Conservation (phyloP, 2,329 filamentous ascomycete species). For the Mariannaea elegans region DNA sequence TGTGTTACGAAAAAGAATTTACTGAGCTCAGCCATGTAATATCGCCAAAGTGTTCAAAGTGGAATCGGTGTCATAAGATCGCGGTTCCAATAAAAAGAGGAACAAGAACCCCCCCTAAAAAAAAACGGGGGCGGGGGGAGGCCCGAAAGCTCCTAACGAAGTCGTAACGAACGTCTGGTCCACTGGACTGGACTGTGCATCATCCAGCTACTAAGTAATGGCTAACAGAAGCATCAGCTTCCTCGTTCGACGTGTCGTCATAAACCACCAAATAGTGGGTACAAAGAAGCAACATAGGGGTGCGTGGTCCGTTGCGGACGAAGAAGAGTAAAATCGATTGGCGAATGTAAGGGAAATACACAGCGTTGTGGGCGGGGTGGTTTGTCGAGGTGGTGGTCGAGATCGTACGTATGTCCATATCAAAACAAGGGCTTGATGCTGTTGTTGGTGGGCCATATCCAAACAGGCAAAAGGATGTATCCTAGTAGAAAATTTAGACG, state of each 20-base stretch:
- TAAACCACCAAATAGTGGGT: conserved; percentile 31
- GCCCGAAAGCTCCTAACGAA: conserved; percentile 25
- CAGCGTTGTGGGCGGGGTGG: conserved; percentile 13
- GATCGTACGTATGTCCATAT: conserved; percentile 19
- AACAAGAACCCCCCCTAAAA: neutral
- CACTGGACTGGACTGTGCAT: conserved; percentile 33
- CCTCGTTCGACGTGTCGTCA: conserved; percentile 38
- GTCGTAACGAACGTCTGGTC: conserved; percentile 36
- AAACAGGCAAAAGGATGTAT: conserved; percentile 11
- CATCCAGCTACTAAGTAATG: conserved; percentile 42
- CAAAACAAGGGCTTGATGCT: conserved; percentile 6
- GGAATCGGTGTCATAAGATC: conserved; percentile 23
- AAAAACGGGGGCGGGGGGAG: conserved; percentile 20
- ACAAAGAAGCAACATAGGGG: conserved; percentile 11
- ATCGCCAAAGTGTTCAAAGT: conserved; percentile 28
- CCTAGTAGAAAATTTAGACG: conserved; percentile 34
- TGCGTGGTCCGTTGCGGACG: conserved; percentile 31
- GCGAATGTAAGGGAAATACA: conserved; percentile 21
- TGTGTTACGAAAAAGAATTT: conserved; percentile 20
- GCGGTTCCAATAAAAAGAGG: conserved; percentile 27
- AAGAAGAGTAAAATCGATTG: conserved; percentile 29
- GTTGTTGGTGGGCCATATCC: conserved; percentile 6
- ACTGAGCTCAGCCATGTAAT: conserved; percentile 38
- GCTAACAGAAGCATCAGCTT: conserved; percentile 40
- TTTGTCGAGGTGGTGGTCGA: conserved; percentile 18